Evolutionary conservation across 106 monocot species (phyloP), one percentile per base, ranked within the genome.

Genomic region (Acanthochlamys bracteata): DNA sequence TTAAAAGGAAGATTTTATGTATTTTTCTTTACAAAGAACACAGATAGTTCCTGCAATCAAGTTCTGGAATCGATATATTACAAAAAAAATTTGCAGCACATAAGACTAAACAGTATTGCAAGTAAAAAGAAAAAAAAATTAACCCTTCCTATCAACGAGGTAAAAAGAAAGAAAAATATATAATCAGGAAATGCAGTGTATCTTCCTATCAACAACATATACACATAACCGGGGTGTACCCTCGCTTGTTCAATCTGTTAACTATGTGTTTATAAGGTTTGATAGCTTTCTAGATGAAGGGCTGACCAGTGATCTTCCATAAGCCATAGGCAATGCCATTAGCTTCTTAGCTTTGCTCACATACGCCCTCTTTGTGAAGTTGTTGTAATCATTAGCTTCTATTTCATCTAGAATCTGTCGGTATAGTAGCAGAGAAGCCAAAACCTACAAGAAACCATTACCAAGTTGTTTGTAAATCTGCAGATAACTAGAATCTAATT

Each of bases 351-450:
- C 76, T 69, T 98, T 98, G 65, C 96, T 74, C 39, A 98, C 96
- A 67, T 91, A 98, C 17, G 96, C 96, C 57, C 96, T 85, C 82
- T 91, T 98, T 20, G 91, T 88, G 85, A 98, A 98, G 59, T 88
- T 91, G 55, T 98, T 64, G 66, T 98, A 98, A 21, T 91, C 96
- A 64, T 98, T 98, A 20, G 83, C 91, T 64, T 98, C 96, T 20
- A 98, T 98, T 72, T 91, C 96, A 42, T 98, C 96, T 8, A 98
- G 73, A 27, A 98, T 98, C 66, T 98, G 78, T 23, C 79, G 61
- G 59, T 98, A 98, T 10, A 98, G 41, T 21, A 91, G 46, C 40
- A 98, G 61, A 24, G 91, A 91, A 9, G 96, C 91, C 88, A 73
- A 85, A 10, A 98, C 96, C 96, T 98, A 76, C 63, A 73, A 83